Percentiles rank a stretch among this genome's conserved stretches.
These are phyloP conservation scores for Cladosporium sp. DNA, from an alignment of 2,329 filamentous ascomycete genomes.

Conservation along the genomic window DNA sequence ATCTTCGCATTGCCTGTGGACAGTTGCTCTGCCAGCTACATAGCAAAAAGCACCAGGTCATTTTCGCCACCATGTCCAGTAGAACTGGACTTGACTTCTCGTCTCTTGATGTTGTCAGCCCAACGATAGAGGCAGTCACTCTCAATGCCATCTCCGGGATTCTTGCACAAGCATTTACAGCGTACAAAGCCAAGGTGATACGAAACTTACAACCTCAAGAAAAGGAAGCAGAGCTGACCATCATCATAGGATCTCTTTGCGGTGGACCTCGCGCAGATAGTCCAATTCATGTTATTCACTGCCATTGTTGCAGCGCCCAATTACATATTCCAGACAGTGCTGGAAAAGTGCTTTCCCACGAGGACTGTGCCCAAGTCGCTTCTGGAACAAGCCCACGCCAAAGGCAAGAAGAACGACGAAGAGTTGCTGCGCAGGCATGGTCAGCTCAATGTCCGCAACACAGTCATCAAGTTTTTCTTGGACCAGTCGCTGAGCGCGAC, in stretches of 20 bases:
- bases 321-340: neutral
- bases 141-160: slow-evolving; percentile 3
- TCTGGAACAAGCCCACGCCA: neutral
- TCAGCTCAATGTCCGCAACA: slow-evolving; percentile 59
- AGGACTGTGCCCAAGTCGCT: neutral
- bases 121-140: slow-evolving; percentile 9
- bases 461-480: slow-evolving; percentile 64
- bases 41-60: neutral
- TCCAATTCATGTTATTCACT: slow-evolving; percentile 16
- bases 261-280: neutral
- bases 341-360: slow-evolving; percentile 9
- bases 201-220: neutral
- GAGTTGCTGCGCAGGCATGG: slow-evolving; percentile 13
- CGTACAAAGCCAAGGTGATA: slow-evolving; percentile 7
- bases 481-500: slow-evolving; percentile 69
- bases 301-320: slow-evolving; percentile 13
- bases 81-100: neutral
- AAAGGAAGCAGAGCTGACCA: neutral
- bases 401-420: neutral
- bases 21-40: neutral
- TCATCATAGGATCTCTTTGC: slow-evolving; percentile 5
- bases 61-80: neutral
- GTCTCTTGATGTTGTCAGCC: slow-evolving; percentile 1
- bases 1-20: neutral
- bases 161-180: slow-evolving; percentile 7